phyloP scores from a whole-genome alignment of 345 rosid genomes.

The Moricandia moricandioides region DNA sequence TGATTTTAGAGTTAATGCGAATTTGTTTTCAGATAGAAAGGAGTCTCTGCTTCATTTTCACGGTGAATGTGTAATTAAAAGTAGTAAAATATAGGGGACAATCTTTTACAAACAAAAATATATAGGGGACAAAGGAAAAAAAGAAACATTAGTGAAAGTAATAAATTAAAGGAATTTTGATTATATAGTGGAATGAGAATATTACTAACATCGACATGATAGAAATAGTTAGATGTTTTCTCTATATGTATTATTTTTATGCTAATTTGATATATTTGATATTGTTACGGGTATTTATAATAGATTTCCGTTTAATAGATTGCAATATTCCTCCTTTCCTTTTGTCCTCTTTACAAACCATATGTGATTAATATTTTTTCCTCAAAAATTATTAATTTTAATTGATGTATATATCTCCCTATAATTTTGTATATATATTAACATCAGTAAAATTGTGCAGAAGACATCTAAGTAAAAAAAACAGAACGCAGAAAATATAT shows the following conservation, averaged over 20 bases:
- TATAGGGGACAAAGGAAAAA: too few relatives aligned
- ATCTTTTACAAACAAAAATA: too few relatives aligned
- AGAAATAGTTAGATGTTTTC: background rate
- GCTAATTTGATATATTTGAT: background rate
- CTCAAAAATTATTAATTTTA: background rate
- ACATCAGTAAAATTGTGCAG: background rate
- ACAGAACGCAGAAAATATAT: background rate
- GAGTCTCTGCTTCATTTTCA: slow-evolving; percentile 18
- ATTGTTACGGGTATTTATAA: background rate
- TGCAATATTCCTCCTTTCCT: background rate
- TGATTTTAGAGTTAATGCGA: slow-evolving; percentile 27
- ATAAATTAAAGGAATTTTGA: background rate
- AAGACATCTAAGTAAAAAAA: background rate
- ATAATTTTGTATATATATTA: background rate
- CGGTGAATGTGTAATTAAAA: slow-evolving; percentile 20
- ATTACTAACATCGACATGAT: background rate
- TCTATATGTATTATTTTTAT: background rate
- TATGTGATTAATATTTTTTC: background rate
- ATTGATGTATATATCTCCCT: background rate
- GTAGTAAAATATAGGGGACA: background rate
- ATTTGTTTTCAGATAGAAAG: slow-evolving; percentile 9
- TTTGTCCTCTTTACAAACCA: background rate
- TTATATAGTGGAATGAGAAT: background rate
- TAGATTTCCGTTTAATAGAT: background rate
- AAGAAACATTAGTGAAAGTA: background rate